A percentile compares a stretch with the other conserved stretches of the same genome.
Evolutionary conservation across 75 land plant genomes (phyloP).

Genomic region (Pinus tabuliformis): DNA sequence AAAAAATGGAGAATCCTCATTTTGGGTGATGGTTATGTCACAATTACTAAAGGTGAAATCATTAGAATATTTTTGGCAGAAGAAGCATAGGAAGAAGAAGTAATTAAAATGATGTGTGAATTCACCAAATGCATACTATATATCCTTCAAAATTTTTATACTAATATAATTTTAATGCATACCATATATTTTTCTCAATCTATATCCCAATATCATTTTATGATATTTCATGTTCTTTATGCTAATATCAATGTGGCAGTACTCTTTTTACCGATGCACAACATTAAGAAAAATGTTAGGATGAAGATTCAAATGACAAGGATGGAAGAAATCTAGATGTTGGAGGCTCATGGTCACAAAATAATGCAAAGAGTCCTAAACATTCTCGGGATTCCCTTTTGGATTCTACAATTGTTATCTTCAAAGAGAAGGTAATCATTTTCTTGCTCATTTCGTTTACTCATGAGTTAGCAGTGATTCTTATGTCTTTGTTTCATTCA

Average conservation of each 20-base stretch:
- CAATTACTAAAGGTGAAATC: conserved; percentile 88
- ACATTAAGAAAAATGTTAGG: conserved; percentile 36
- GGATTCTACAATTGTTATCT: conserved; percentile 97
- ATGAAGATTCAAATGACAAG: conserved; percentile 91
- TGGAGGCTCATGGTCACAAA: conserved; percentile 94
- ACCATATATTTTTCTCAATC: too few relatives aligned
- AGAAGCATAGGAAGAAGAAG: conserved; percentile 99
- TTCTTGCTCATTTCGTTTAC: neutral
- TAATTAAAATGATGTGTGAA: conserved; percentile 7
- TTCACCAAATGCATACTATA: neutral
- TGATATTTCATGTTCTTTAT: too few relatives aligned
- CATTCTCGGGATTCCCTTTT: conserved; percentile 96
- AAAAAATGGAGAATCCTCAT: conserved; percentile 24
- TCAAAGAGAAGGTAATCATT: conserved; percentile 87
- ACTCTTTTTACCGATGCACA: neutral
- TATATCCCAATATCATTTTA: neutral
- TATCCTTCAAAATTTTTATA: neutral
- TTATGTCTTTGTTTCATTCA: neutral
- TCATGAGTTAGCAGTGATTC: neutral
- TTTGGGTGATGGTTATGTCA: conserved; percentile 93
- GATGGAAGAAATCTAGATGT: conserved; percentile 91
- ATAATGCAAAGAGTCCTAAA: conserved; percentile 99
- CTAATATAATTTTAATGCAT: too few relatives aligned
- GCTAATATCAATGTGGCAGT: neutral
- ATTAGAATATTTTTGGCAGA: conserved; percentile 97